These are phyloP conservation scores for Luvunga scandens DNA, from an alignment of 345 rosid species.

Conservation along the genomic window DNA sequence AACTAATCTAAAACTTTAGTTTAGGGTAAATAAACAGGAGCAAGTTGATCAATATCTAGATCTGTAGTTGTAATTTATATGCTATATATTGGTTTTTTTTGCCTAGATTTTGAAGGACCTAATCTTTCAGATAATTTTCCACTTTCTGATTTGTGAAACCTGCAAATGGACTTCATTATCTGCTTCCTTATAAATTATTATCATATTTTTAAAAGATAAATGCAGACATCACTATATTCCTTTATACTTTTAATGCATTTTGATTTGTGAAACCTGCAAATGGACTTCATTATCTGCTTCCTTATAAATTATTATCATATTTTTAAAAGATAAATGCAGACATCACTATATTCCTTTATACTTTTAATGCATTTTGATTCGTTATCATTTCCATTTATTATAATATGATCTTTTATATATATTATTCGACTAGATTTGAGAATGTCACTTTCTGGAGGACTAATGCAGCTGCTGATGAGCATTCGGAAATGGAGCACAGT, in stretches of 20 bases:
- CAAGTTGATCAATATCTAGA: not conserved
- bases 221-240: not conserved
- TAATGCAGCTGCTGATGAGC: constrained; percentile 42
- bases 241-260: not conserved
- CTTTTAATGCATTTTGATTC: not conserved
- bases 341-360: not conserved
- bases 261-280: not conserved
- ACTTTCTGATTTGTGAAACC: not conserved
- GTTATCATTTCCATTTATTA: not conserved
- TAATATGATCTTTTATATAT: not conserved
- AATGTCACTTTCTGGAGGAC: constrained; percentile 77
- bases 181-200: not conserved
- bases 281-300: not conserved
- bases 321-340: not conserved
- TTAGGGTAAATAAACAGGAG: not conserved
- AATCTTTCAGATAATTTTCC: not conserved
- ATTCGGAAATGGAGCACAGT: constrained; percentile 38
- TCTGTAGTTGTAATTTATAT: not conserved
- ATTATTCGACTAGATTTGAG: constrained; percentile 52
- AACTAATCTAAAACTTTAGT: not conserved
- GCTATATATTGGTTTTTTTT: not conserved
- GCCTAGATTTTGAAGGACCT: too few species aligned
- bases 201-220: not conserved
- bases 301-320: not conserved
- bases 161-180: not conserved